Conservation (phyloP, 352 stramenopile genomes). For the Globisporangium middletonii region DNA sequence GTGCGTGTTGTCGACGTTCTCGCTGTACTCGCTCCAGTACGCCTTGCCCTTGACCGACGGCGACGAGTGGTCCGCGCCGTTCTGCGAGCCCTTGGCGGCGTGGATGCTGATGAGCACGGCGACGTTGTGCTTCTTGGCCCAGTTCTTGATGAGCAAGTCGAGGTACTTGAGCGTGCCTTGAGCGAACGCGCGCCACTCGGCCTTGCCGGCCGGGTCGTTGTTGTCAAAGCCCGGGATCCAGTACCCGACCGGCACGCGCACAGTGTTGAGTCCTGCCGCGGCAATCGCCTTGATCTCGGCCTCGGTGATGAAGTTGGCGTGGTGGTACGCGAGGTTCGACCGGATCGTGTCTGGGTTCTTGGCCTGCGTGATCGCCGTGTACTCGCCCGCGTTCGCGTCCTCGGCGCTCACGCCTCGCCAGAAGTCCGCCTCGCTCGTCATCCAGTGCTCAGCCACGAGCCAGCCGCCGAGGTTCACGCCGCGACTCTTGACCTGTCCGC, state of each 20-base stretch:
- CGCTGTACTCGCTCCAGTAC: conserved; percentile 38
- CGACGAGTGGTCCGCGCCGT: conserved; percentile 43
- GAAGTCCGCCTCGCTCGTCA: conserved; percentile 50
- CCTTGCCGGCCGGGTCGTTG: conserved; percentile 30
- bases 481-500: conserved; percentile 32
- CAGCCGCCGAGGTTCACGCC: conserved; percentile 75
- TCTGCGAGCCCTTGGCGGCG: too few species aligned
- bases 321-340: conserved; percentile 44
- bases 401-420: conserved; percentile 41
- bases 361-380: conserved; percentile 47
- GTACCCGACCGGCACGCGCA: conserved; percentile 34
- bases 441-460: conserved; percentile 78
- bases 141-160: too few species aligned
- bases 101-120: too few species aligned
- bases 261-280: conserved; percentile 44
- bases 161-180: conserved; percentile 19
- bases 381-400: conserved; percentile 43
- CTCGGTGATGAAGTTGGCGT: conserved; percentile 64
- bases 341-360: conserved; percentile 29
- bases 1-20: conserved; percentile 66
- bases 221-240: conserved; percentile 76
- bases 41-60: conserved; percentile 33
- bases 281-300: conserved; percentile 58
- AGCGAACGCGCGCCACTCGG: conserved; percentile 46
- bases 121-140: too few species aligned